A percentile compares a stretch with the other conserved stretches of the same genome.
These are phyloP conservation scores for Evansstolkia leycettana DNA, from an alignment of 495 filamentous ascomycete genomes.

Conservation along the genomic window DNA sequence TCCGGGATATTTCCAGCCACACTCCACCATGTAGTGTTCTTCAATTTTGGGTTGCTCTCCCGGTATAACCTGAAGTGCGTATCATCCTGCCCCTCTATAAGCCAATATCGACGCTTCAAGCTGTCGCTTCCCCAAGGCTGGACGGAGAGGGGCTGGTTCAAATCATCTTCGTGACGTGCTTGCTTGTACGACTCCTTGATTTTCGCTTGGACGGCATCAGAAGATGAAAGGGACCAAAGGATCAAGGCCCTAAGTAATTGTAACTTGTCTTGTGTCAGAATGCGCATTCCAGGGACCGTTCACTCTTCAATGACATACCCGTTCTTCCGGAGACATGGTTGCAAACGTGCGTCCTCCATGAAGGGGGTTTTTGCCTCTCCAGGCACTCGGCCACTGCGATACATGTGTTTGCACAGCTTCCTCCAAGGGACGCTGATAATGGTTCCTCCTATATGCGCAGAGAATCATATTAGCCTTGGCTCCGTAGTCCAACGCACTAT, in stretches of 20 bases:
- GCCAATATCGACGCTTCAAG: constrained; percentile 81
- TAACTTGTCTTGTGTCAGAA: constrained; percentile 44
- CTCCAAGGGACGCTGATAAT: constrained; percentile 86
- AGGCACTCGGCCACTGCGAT: constrained; percentile 78
- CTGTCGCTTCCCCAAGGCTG: constrained; percentile 92
- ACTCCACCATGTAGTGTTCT: constrained; percentile 79
- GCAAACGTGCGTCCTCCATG: constrained; percentile 66
- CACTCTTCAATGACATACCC: constrained; percentile 44
- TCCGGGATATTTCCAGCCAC: constrained; percentile 87
- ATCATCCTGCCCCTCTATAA: constrained; percentile 90
- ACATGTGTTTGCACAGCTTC: constrained; percentile 81
- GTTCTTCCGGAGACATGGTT: constrained; percentile 63
- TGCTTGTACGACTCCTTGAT: constrained; percentile 88
- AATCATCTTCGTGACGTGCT: constrained; percentile 75
- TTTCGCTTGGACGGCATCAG: constrained; percentile 66
- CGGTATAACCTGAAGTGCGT: constrained; percentile 90
- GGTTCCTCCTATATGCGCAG: constrained; percentile 27
- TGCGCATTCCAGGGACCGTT: not conserved
- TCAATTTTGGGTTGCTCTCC: constrained; percentile 73
- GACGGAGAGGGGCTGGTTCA: constrained; percentile 85
- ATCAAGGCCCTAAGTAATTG: constrained; percentile 70
- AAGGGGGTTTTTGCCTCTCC: constrained; percentile 78
- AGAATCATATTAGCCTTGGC: not conserved
- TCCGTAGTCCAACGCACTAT: not conserved
- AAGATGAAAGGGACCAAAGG: constrained; percentile 82